phyloP scores from a whole-genome alignment of 345 rosid species.

The Pugionium dolabratum region DNA sequence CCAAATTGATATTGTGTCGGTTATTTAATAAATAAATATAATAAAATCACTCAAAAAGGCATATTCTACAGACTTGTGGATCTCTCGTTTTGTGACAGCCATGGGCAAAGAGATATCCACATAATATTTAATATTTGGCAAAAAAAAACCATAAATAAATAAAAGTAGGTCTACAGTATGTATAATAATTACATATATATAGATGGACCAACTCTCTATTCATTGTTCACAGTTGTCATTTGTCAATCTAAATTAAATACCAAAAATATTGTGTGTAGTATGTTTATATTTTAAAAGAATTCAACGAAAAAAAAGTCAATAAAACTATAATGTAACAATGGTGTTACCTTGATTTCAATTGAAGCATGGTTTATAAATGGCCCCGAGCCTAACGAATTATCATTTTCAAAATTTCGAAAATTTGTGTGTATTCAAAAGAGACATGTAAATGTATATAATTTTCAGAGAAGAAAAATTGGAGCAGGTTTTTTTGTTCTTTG shows the following conservation, averaged over 20 bases:
- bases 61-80: slow-evolving; percentile 35
- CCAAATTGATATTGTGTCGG: slow-evolving; percentile 9
- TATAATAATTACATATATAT: slow-evolving; percentile 4
- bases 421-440: background rate
- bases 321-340: background rate
- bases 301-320: background rate
- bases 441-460: background rate
- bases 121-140: slow-evolving; percentile 6
- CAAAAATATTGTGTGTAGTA: background rate
- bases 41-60: background rate
- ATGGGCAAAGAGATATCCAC: slow-evolving; percentile 19
- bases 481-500: background rate
- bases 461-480: background rate
- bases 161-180: slow-evolving; percentile 7
- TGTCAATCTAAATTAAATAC: slow-evolving; percentile 15
- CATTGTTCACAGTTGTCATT: slow-evolving; percentile 39
- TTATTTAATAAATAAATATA: background rate
- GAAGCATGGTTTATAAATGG: slow-evolving; percentile 31
- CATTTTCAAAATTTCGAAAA: background rate
- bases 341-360: slow-evolving; percentile 30
- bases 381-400: slow-evolving; percentile 9
- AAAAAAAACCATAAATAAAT: background rate
- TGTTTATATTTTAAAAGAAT: background rate
- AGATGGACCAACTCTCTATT: slow-evolving; percentile 32
- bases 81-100: slow-evolving; percentile 22